Percentiles rank a stretch among this genome's conserved stretches.
phyloP scores from a whole-genome alignment of 108 stramenopile species.

The Cyclotella atomus region DNA sequence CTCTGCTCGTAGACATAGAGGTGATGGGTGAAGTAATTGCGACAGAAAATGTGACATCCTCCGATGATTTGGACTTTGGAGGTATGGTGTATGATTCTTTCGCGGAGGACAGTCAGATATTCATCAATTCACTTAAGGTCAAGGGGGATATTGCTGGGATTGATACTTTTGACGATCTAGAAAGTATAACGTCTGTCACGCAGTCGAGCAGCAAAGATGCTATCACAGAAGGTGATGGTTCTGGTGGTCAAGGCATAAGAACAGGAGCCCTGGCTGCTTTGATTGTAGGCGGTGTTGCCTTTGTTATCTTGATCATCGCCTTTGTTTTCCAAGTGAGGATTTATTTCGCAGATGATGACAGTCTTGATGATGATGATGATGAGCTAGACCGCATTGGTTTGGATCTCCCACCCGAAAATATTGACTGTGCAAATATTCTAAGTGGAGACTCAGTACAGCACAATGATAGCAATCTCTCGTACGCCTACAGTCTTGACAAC shows the following conservation, averaged over 20 bases:
- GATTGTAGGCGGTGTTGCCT: not conserved
- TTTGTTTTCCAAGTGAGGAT: not conserved
- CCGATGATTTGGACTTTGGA: constrained; percentile 15
- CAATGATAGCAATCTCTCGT: constrained; percentile 49
- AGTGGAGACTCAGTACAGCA: constrained; percentile 9
- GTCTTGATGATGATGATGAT: not conserved
- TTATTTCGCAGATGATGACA: constrained; percentile 4
- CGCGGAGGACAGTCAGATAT: constrained; percentile 5
- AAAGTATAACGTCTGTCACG: constrained; percentile 4
- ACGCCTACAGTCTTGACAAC: constrained; percentile 67
- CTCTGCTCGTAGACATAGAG: constrained; percentile 30
- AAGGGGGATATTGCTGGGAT: constrained; percentile 34
- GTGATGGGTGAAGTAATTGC: constrained; percentile 2
- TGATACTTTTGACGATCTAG: constrained; percentile 27
- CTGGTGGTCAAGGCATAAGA: not conserved
- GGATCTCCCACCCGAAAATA: not conserved
- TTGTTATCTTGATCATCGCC: not conserved
- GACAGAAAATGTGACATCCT: not conserved
- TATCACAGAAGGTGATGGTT: not conserved
- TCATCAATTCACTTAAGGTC: constrained; percentile 14
- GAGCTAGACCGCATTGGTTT: not conserved
- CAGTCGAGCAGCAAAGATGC: constrained; percentile 6
- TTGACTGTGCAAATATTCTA: not conserved
- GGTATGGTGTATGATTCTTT: constrained; percentile 22
- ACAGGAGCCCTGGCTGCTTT: constrained; percentile 7